These are phyloP conservation scores for Paecilomyces fulvus DNA, from an alignment of 2,329 filamentous ascomycete genomes.

Conservation along the genomic window DNA sequence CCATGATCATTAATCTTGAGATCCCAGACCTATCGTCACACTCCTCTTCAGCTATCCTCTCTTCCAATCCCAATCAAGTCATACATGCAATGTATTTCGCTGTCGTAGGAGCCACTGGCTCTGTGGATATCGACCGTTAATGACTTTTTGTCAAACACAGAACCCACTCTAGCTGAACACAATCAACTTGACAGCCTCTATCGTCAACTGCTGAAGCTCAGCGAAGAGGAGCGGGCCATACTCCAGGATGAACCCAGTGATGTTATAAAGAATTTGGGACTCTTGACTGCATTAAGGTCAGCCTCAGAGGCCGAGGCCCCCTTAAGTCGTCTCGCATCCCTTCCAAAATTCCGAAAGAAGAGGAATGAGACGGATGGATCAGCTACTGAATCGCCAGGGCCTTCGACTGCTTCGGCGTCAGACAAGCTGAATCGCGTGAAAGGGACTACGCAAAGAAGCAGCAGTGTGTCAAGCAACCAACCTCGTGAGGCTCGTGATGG, in stretches of 20 bases:
- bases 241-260: conserved; percentile 42
- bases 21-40: neutral
- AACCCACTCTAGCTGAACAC: conserved; percentile 31
- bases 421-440: conserved; percentile 40
- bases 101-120: neutral
- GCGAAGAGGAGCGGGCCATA: conserved; percentile 41
- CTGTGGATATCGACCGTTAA: neutral
- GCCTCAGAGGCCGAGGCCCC: conserved; percentile 39
- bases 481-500: conserved; percentile 26
- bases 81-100: neutral
- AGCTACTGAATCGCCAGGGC: conserved; percentile 37
- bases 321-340: conserved; percentile 26
- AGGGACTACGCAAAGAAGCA: conserved; percentile 29
- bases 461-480: conserved; percentile 35
- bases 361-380: conserved; percentile 37
- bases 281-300: conserved; percentile 41
- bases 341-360: conserved; percentile 40
- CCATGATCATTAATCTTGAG: neutral
- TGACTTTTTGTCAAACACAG: conserved; percentile 13
- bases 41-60: neutral
- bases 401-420: conserved; percentile 27
- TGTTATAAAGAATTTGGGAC: conserved; percentile 42
- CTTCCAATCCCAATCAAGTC: neutral
- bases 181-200: conserved; percentile 39
- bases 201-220: conserved; percentile 38